phyloP scores from a whole-genome alignment of 1,284 basidiomycete species.

The Clitocybe nebularis region DNA sequence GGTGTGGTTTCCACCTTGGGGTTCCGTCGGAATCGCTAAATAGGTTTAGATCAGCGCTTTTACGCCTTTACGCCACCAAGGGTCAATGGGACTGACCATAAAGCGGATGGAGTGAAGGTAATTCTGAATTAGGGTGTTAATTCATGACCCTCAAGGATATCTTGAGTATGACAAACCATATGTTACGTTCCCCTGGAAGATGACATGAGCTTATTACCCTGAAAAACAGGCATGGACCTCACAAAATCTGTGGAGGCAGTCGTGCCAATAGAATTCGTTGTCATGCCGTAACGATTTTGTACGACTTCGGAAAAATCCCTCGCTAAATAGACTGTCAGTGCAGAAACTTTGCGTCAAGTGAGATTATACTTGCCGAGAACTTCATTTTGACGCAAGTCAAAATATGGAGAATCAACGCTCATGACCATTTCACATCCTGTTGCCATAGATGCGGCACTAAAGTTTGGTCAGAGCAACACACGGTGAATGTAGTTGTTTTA shows the following conservation, averaged over 20 bases:
- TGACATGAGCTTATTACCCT: conserved; percentile 3
- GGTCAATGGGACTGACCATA: conserved; percentile 52
- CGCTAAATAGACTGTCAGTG: conserved; percentile 27
- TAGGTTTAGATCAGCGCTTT: too few relatives aligned
- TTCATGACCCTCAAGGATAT: conserved; percentile 2
- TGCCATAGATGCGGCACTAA: conserved; percentile 66
- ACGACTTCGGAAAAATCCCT: conserved; percentile 42
- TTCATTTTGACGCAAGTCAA: conserved; percentile 61
- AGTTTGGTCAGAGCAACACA: conserved; percentile 10
- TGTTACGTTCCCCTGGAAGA: conserved; percentile 59
- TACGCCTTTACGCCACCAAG: too few relatives aligned
- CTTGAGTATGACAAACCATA: conserved; percentile 41
- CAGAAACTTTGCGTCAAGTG: background rate
- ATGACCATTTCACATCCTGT: conserved; percentile 64
- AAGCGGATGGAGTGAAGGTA: conserved; percentile 62
- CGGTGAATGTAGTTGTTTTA: conserved; percentile 6
- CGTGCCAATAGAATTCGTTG: conserved; percentile 22
- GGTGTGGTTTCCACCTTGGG: conserved; percentile 66
- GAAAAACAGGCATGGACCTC: conserved; percentile 24
- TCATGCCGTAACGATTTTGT: conserved; percentile 35
- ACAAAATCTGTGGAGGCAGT: conserved; percentile 68
- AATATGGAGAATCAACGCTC: conserved; percentile 35
- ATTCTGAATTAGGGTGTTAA: conserved; percentile 31
- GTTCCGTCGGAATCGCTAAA: conserved; percentile 62
- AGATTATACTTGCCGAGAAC: conserved; percentile 45